These are phyloP conservation scores for Fusarium cicatricum DNA, from an alignment of 2,329 filamentous ascomycete genomes.

Conservation along the genomic window DNA sequence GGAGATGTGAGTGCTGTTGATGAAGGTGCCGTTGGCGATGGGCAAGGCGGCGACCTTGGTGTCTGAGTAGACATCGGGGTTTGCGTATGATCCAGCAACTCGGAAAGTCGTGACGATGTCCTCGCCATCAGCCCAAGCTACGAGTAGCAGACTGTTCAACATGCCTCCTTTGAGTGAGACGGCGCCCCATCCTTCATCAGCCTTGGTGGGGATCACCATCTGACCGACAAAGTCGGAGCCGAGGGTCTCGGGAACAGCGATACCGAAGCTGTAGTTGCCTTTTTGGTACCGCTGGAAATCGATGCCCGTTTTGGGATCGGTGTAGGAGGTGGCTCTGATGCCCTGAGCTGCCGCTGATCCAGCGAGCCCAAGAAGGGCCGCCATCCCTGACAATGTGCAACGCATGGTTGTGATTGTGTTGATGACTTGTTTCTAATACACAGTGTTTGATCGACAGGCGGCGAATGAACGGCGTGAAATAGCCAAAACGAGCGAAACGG, in stretches of 20 bases:
- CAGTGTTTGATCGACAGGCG: background rate
- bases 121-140: constrained; percentile 58
- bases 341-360: constrained; percentile 30
- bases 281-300: constrained; percentile 50
- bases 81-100: constrained; percentile 52
- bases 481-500: constrained; percentile 8
- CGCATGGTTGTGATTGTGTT: constrained; percentile 26
- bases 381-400: constrained; percentile 17
- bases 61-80: constrained; percentile 55
- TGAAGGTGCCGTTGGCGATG: constrained; percentile 60
- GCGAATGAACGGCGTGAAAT: constrained; percentile 5
- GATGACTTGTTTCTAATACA: too few relatives aligned
- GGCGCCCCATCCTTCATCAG: constrained; percentile 54
- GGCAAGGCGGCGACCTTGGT: constrained; percentile 50
- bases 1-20: constrained; percentile 61
- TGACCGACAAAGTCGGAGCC: constrained; percentile 63
- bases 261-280: constrained; percentile 56
- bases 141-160: constrained; percentile 57
- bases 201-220: constrained; percentile 53
- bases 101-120: constrained; percentile 47
- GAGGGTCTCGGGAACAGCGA: constrained; percentile 58
- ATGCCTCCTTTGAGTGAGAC: constrained; percentile 57
- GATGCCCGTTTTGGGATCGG: constrained; percentile 56
- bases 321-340: constrained; percentile 44
- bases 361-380: constrained; percentile 36